phyloP scores from a whole-genome alignment of 768 basidiomycete species.

The Lactifluus volemus region DNA sequence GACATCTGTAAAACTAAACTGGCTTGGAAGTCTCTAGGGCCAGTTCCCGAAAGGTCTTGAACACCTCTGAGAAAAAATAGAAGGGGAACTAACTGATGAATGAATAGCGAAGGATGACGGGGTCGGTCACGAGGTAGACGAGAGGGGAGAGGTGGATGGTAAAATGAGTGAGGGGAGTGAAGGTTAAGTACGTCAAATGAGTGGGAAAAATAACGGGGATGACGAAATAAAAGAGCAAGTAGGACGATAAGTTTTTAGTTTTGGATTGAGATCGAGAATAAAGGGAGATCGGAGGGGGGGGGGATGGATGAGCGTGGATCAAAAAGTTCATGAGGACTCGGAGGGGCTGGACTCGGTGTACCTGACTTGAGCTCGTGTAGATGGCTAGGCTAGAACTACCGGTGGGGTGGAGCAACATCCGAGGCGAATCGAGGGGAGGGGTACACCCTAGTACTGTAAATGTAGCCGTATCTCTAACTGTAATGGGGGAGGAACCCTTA shows the following conservation, averaged over 20 bases:
- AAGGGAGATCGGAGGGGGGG: constrained; percentile 14
- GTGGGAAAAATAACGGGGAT: background rate
- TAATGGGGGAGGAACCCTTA: constrained; percentile 2
- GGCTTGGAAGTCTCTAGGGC: background rate
- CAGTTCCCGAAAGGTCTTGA: background rate
- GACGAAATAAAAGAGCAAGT: constrained; percentile 1
- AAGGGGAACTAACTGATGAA: background rate
- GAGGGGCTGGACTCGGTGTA: constrained; percentile 12
- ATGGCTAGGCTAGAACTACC: constrained; percentile 3
- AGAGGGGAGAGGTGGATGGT: background rate
- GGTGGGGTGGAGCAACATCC: background rate
- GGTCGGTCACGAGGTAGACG: constrained; percentile 5
- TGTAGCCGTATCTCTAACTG: background rate
- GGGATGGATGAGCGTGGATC: constrained; percentile 13
- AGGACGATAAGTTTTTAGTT: background rate
- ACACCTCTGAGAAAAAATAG: background rate
- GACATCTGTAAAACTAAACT: background rate
- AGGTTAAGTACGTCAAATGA: constrained; percentile 14
- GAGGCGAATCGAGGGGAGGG: background rate
- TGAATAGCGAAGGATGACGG: background rate
- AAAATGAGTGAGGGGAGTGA: background rate
- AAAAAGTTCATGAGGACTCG: background rate
- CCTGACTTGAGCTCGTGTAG: background rate
- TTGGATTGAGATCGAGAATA: constrained; percentile 10
- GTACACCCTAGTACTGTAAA: background rate